A percentile compares a stretch with the other conserved stretches of the same genome.
Evolutionary conservation across 305 asterid species (phyloP).

Genomic region (Striga hermonthica): DNA sequence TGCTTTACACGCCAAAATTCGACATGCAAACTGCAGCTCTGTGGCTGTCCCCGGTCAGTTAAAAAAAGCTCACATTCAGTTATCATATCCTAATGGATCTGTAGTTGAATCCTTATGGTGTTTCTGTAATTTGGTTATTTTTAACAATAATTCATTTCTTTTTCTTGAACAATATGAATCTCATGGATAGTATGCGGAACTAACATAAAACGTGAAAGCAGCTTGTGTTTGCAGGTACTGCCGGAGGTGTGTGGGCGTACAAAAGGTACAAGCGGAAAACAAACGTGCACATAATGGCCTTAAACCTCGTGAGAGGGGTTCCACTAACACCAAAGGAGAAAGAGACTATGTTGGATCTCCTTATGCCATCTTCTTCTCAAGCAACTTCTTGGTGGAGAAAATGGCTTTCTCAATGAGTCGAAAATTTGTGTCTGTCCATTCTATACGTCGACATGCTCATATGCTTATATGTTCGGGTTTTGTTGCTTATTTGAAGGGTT

Average conservation of each 20-base stretch:
- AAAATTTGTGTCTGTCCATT: not conserved
- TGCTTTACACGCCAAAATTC: conserved; percentile 82
- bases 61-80: not conserved
- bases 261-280: conserved; percentile 64
- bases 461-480: not conserved
- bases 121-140: not conserved
- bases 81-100: too few species aligned
- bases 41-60: conserved; percentile 85
- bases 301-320: conserved; percentile 80
- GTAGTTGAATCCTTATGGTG: not conserved
- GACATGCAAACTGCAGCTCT: conserved; percentile 89
- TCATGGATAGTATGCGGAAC: not conserved
- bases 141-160: not conserved
- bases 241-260: conserved; percentile 81
- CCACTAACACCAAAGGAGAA: conserved; percentile 83
- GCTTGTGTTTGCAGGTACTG: conserved; percentile 72
- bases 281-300: conserved; percentile 82
- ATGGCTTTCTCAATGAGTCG: conserved; percentile 40
- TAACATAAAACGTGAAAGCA: conserved; percentile 34
- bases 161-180: not conserved
- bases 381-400: conserved; percentile 61
- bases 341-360: conserved; percentile 74
- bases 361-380: conserved; percentile 69
- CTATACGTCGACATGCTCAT: not conserved
- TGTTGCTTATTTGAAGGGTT: not conserved